phyloP scores from a whole-genome alignment of 2,329 filamentous ascomycete genomes.

The Colletotrichum cereale region DNA sequence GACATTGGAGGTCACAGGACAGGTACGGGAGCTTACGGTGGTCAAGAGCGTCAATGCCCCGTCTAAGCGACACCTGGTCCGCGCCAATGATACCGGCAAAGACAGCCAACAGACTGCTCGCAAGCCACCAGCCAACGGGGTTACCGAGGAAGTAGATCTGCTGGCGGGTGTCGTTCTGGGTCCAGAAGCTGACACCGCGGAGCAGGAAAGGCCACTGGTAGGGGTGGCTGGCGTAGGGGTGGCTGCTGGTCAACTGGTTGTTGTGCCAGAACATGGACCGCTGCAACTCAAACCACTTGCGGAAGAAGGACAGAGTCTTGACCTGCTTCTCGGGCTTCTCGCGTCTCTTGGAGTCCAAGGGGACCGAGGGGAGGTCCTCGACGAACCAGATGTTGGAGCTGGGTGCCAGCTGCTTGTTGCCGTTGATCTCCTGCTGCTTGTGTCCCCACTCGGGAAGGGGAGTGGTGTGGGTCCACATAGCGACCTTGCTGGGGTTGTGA shows the following conservation, averaged over 20 bases:
- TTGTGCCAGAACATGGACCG: slow-evolving; percentile 99
- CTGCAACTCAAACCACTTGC: slow-evolving; percentile 96
- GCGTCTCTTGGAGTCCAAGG: slow-evolving; percentile 78
- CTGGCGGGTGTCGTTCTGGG: slow-evolving; percentile 91
- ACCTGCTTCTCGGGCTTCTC: slow-evolving; percentile 81
- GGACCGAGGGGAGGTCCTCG: slow-evolving; percentile 88
- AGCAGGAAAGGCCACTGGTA: slow-evolving; percentile 99
- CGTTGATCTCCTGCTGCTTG: slow-evolving; percentile 99
- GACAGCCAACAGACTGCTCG: slow-evolving; percentile 90
- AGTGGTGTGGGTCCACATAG: slow-evolving; percentile 98
- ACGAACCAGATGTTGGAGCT: slow-evolving; percentile 95
- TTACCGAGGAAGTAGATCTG: slow-evolving; percentile 99
- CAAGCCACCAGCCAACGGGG: slow-evolving; percentile 96
- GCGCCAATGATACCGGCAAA: slow-evolving; percentile 92
- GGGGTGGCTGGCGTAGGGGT: slow-evolving; percentile 94
- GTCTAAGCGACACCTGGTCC: slow-evolving; percentile 92
- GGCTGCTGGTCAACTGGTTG: slow-evolving; percentile 95
- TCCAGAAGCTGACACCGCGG: slow-evolving; percentile 99
- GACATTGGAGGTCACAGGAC: neutral
- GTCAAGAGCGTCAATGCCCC: slow-evolving; percentile 93
- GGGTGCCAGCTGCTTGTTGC: slow-evolving; percentile 93
- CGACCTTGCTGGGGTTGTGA: slow-evolving; percentile 93
- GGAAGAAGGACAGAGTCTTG: slow-evolving; percentile 88
- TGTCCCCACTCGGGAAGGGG: slow-evolving; percentile 97
- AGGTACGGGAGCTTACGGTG: slow-evolving; percentile 75